Percentiles rank a stretch among this genome's conserved stretches.
phyloP scores from a whole-genome alignment of 768 basidiomycete genomes.

The Zangia roseola region DNA sequence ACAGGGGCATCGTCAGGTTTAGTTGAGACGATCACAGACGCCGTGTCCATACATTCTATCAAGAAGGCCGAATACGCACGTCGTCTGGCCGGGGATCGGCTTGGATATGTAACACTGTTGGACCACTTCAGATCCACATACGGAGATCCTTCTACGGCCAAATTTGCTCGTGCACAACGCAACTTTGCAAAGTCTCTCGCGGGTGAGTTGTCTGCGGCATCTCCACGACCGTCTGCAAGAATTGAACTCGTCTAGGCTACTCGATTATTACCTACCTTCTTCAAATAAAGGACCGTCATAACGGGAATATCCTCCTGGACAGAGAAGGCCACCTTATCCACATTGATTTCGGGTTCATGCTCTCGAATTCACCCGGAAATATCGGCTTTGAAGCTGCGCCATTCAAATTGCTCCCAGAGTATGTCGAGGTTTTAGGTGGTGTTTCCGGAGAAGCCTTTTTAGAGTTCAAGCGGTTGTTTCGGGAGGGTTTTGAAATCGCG shows the following conservation, averaged over 20 bases:
- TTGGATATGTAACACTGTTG: conserved; percentile 84
- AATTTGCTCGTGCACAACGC: conserved; percentile 85
- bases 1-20: conserved; percentile 91
- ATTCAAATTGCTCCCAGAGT: conserved; percentile 94
- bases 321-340: conserved; percentile 93
- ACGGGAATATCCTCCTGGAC: conserved; percentile 96
- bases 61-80: conserved; percentile 98
- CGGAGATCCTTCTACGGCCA: conserved; percentile 83
- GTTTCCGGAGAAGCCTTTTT: conserved; percentile 68
- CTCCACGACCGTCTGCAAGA: neutral
- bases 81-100: conserved; percentile 71
- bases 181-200: conserved; percentile 94
- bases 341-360: conserved; percentile 98
- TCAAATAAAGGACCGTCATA: conserved; percentile 98
- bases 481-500: conserved; percentile 89
- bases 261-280: conserved; percentile 95
- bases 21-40: conserved; percentile 97
- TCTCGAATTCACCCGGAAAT: conserved; percentile 95
- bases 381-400: conserved; percentile 99
- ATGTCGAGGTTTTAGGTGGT: conserved; percentile 94
- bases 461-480: conserved; percentile 87
- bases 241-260: conserved; percentile 57
- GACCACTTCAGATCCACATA: conserved; percentile 93
- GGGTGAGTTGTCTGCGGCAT: conserved; percentile 39
- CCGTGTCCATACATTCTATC: conserved; percentile 98